Evolutionary conservation across 2,329 filamentous ascomycete genomes (phyloP), one percentile per base, ranked within the genome.

Genomic region (Botrytis deweyae): DNA sequence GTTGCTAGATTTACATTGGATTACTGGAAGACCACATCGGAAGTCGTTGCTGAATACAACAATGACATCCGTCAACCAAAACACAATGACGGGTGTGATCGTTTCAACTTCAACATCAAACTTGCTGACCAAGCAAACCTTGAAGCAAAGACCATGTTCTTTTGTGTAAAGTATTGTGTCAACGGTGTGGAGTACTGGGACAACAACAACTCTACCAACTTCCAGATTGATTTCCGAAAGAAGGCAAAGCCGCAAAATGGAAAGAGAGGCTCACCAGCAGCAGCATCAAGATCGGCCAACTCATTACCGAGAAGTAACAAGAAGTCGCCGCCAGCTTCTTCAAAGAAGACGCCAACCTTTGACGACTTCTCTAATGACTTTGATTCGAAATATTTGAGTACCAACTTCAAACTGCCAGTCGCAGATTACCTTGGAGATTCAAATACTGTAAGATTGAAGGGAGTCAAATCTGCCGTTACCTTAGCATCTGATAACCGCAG

Each of bases 1-100:
- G 90, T 92, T n/a, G 95, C 94, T 82, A 90, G 96, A 69, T 99
- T 99, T 83, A 99, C 96, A 0, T 88, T 98, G 65, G 96, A 99
- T 82, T 96, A 97, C 84, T 99, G 96, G 96, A 97, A 97, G 87
- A 99, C 96, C 0, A 97, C 95, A 0, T 99, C 96, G 0, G 96
- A 99, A 81, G 92, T 98, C 2, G 87, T 88, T 55, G 95, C 93
- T n/a, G 94, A 98, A 79, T 99, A 89, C 84, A 91, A 91, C 81
- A 89, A 93, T 75, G 93, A 96, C 83, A 88, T 95, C 64, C 89
- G 90, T 62, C 89, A 89, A 42, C 89, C 89, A 77, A 89, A 92
- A 61, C 85, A 85, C 5, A 84, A 88, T 36, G 87, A 92, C 78
- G 90, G 91, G 66, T 91, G 92, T 78, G 96, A 99, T 82, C 90